These are phyloP conservation scores for Gliomastix tumulicola DNA, from an alignment of 2,329 filamentous ascomycete genomes.

Conservation along the genomic window DNA sequence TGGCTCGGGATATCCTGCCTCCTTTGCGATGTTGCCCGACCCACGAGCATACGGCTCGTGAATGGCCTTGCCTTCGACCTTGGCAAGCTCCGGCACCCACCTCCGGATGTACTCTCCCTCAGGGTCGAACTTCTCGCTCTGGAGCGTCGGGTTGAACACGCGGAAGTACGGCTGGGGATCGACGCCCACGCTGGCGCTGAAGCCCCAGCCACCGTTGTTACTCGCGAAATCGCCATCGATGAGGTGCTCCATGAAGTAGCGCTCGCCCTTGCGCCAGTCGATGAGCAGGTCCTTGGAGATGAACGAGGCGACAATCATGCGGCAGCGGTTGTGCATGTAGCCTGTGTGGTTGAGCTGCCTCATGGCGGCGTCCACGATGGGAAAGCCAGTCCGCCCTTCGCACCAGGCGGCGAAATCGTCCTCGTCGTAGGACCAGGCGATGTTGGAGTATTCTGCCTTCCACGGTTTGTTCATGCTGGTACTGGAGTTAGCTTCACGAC, in stretches of 20 bases:
- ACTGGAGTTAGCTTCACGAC: too few relatives aligned
- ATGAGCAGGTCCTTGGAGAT: conserved; percentile 72
- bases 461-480: conserved; percentile 51
- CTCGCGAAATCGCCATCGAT: conserved; percentile 75
- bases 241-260: conserved; percentile 74
- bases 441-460: conserved; percentile 79
- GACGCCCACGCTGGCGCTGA: conserved; percentile 60
- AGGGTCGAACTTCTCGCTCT: conserved; percentile 80
- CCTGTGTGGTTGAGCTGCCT: conserved; percentile 61
- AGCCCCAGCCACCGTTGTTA: conserved; percentile 61
- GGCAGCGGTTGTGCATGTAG: conserved; percentile 80
- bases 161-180: conserved; percentile 88
- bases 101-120: conserved; percentile 73
- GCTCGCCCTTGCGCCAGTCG: conserved; percentile 78
- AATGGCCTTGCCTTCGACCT: conserved; percentile 59
- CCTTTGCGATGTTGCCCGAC: conserved; percentile 49
- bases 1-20: conserved; percentile 64
- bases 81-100: conserved; percentile 72
- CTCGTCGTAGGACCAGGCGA: conserved; percentile 72
- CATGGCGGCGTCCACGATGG: conserved; percentile 84
- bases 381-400: conserved; percentile 68
- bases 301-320: conserved; percentile 80
- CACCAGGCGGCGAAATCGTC: conserved; percentile 68
- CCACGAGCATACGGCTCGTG: conserved; percentile 75
- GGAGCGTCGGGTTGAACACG: conserved; percentile 79